Percentiles rank a stretch among this genome's conserved stretches.
phyloP scores from a whole-genome alignment of 768 basidiomycete genomes.

The Boletellus ananas region DNA sequence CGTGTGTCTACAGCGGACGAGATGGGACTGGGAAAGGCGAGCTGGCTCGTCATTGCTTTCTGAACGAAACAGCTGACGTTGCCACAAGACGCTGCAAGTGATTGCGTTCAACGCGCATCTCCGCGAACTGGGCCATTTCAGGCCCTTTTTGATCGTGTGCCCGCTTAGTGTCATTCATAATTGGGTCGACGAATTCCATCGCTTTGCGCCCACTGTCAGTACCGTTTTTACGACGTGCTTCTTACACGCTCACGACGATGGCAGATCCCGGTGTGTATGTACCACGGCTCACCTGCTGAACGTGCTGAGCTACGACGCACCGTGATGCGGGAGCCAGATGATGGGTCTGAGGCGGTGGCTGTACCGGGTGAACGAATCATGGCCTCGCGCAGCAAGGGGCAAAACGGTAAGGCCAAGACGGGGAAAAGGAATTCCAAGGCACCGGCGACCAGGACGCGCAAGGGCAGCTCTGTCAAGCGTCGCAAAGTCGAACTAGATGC shows the following conservation, averaged over 20 bases:
- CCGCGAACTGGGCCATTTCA: constrained; percentile 62
- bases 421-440: constrained; percentile 6
- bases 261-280: constrained; percentile 84
- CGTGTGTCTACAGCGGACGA: constrained; percentile 66
- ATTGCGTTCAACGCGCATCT: constrained; percentile 93
- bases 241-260: not conserved
- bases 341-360: constrained; percentile 20
- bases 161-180: constrained; percentile 93
- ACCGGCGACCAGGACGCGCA: constrained; percentile 10
- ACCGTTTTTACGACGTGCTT: not conserved
- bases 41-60: constrained; percentile 1
- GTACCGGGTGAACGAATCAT: constrained; percentile 23
- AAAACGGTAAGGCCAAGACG: constrained; percentile 19
- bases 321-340: constrained; percentile 41
- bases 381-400: constrained; percentile 17
- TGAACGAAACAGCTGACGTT: not conserved
- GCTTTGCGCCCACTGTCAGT: constrained; percentile 76
- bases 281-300: constrained; percentile 81
- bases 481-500: constrained; percentile 13
- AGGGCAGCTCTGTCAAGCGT: constrained; percentile 14
- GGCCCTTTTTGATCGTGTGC: constrained; percentile 85
- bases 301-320: constrained; percentile 75
- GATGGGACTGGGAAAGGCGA: constrained; percentile 88
- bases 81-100: constrained; percentile 79
- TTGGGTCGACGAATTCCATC: constrained; percentile 81